These are phyloP conservation scores for Kitagawia praeruptora DNA, from an alignment of 129 eudicot species.

Conservation along the genomic window DNA sequence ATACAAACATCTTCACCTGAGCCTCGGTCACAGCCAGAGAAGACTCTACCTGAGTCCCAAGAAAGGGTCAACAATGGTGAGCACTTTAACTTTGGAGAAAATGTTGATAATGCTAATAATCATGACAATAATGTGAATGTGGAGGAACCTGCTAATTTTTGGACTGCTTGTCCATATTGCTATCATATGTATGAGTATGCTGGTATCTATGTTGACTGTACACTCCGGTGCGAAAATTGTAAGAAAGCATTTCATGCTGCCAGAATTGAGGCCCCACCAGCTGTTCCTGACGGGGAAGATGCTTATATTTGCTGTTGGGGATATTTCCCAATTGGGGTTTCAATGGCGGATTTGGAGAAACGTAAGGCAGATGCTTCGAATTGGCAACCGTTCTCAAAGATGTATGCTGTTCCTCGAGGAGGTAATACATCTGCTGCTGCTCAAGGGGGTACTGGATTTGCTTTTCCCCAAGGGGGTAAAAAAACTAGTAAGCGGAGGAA, in stretches of 20 bases:
- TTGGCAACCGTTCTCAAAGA: conserved; percentile 87
- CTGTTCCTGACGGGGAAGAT: conserved; percentile 40
- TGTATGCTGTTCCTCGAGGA: conserved; percentile 33
- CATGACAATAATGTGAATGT: conserved; percentile 11
- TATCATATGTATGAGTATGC: conserved; percentile 62
- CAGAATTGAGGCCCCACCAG: conserved; percentile 48
- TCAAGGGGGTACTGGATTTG: conserved; percentile 11
- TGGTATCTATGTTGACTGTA: conserved; percentile 47
- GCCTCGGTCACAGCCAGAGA: conserved; percentile 5
- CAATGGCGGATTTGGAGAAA: conserved; percentile 31
- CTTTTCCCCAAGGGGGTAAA: neutral
- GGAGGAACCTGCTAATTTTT: conserved; percentile 41
- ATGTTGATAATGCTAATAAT: conserved; percentile 7
- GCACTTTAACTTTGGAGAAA: conserved; percentile 17
- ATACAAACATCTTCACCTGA: neutral
- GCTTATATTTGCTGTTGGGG: conserved; percentile 72
- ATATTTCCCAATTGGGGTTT: conserved; percentile 73
- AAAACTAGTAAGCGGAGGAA: conserved; percentile 9
- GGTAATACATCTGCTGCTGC: neutral
- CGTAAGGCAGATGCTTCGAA: conserved; percentile 19
- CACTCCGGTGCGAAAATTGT: conserved; percentile 68
- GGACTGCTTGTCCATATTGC: conserved; percentile 93
- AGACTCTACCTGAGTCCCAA: neutral
- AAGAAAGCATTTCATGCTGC: conserved; percentile 78
- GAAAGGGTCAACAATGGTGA: neutral